Evolutionary conservation across 495 filamentous ascomycete species (phyloP), one percentile per base, ranked within the genome.

Genomic region (Terfezia claveryi): DNA sequence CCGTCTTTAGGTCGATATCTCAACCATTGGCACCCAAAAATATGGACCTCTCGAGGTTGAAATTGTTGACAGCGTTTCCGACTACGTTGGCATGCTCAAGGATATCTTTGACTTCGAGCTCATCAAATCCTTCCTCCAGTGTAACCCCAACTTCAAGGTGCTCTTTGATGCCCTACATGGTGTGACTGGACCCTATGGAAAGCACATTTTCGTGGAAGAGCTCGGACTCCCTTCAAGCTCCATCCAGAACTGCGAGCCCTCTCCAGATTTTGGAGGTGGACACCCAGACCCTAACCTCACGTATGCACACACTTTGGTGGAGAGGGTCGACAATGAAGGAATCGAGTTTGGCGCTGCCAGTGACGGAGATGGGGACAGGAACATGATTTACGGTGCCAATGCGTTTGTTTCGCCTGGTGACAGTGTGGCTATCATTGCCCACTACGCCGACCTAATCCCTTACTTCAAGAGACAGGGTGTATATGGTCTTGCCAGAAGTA

Each of bases 371-470:
- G 91, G 91, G 61, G 91, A 98, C 72, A 85, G 91, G 56, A 98
- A 98, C 76, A 98, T 98, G 91, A 96, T 98, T 65, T 98, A 98
- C 68, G 91, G 91, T 56, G 89, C 88, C 60, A 86, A 91, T 64
- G 80, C 79, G 44, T 98, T 98, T 64, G 91, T 98, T 55, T 96
- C 92, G 8, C 91, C 91, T 11, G 91, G 91, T 59, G 91, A 98
- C 75, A 88, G 82, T 65, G 72, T 98, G 60, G 91, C 91, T 60
- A 96, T 98, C 69, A 98, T 98, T 66, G 85, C 91, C 38, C 91
- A 98, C 74, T 82, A 96, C 62, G 87, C 91, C 56, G 71, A 87
- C 54, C 76, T 94, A 52, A 98, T 98, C 63, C 91, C 91, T 38
- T 98, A 89, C 71, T 98, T 98, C 79, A 80, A 86, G 74, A 85